Percentiles rank a stretch among this genome's conserved stretches.
These are phyloP conservation scores for Earliella scabrosa DNA, from an alignment of 1,284 basidiomycete genomes.

Conservation along the genomic window DNA sequence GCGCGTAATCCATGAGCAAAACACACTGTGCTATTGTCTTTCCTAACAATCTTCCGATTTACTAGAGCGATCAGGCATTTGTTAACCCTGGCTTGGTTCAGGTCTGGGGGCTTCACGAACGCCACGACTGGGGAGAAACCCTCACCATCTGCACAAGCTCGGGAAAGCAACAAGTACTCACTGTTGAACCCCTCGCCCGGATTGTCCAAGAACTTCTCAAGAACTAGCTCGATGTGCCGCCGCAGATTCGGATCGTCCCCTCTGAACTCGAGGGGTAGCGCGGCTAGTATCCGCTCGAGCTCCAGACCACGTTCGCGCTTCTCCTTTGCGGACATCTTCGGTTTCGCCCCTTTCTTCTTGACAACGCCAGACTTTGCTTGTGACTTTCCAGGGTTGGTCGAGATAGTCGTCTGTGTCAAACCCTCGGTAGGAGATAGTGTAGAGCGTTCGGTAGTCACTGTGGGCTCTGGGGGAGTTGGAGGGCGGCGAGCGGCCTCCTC, in stretches of 20 bases:
- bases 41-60: conserved; percentile 84
- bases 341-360: conserved; percentile 66
- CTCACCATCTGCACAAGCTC: too few relatives aligned
- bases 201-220: conserved; percentile 69
- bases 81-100: conserved; percentile 89
- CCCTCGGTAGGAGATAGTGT: conserved; percentile 29
- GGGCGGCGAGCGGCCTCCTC: conserved; percentile 28
- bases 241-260: conserved; percentile 85
- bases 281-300: conserved; percentile 77
- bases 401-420: conserved; percentile 34
- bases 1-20: background rate
- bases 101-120: conserved; percentile 79
- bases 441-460: conserved; percentile 44
- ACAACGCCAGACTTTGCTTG: conserved; percentile 27
- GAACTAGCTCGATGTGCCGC: conserved; percentile 77
- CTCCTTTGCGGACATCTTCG: conserved; percentile 77
- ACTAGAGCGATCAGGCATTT: conserved; percentile 93
- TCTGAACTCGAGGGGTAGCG: conserved; percentile 88
- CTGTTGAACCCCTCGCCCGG: conserved; percentile 58
- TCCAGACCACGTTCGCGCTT: conserved; percentile 80
- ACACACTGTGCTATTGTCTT: conserved; percentile 70
- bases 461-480: conserved; percentile 39
- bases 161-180: too few relatives aligned
- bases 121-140: conserved; percentile 81
- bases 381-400: conserved; percentile 40